A percentile compares a stretch with the other conserved stretches of the same genome.
Evolutionary conservation across 176 grass and related monocot genomes (phyloP).

Genomic region (Zizania latifolia): DNA sequence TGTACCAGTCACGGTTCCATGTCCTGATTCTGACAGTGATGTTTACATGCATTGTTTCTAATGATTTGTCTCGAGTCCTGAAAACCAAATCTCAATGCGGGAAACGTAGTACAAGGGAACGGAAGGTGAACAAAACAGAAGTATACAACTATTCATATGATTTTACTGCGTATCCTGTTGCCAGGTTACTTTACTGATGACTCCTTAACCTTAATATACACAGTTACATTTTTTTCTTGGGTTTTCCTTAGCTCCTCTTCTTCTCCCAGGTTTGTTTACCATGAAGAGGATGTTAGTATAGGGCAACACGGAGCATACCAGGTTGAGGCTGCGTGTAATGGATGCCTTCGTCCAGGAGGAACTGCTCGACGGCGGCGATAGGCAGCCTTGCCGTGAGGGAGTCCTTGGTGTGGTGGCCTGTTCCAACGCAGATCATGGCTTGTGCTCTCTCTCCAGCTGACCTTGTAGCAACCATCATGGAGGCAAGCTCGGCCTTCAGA

Average conservation of each 20-base stretch:
- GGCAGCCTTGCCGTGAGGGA: constrained; percentile 39
- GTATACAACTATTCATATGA: too few species aligned
- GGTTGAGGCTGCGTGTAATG: constrained; percentile 46
- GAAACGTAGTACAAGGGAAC: too few species aligned
- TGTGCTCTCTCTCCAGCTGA: constrained; percentile 36
- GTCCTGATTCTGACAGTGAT: neutral
- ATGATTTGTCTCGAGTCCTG: neutral
- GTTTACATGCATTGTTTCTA: neutral
- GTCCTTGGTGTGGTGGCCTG: constrained; percentile 52
- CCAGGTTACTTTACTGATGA: constrained; percentile 24
- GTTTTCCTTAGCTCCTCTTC: neutral
- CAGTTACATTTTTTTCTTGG: neutral
- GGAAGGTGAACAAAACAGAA: too few species aligned
- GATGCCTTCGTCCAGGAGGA: constrained; percentile 46
- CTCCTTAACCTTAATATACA: constrained; percentile 18
- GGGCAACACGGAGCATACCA: constrained; percentile 36
- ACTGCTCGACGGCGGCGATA: constrained; percentile 38
- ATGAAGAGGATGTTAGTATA: constrained; percentile 25
- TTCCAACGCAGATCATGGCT: constrained; percentile 43
- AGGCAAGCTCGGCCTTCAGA: constrained; percentile 38
- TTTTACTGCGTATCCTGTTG: constrained; percentile 29
- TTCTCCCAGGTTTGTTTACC: neutral
- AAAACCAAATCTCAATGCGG: neutral
- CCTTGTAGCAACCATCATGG: constrained; percentile 25
- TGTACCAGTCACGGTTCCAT: neutral